Base-by-base conservation (phyloP, 2,329 filamentous ascomycete genomes). In the Coleophoma crateriformis region DNA sequence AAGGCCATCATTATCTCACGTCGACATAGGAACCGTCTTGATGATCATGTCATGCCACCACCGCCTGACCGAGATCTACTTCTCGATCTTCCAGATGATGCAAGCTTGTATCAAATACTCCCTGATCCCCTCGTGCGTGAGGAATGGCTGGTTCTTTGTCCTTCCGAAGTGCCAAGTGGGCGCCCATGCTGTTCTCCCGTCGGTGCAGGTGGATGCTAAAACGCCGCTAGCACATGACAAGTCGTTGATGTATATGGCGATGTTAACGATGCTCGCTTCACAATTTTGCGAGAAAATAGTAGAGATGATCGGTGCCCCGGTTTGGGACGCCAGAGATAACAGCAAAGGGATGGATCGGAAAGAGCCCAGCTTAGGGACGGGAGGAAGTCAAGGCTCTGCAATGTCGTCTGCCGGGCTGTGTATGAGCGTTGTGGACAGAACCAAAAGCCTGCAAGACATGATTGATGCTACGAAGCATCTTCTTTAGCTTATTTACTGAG, bases 61-160 rank as follows among this genome's bases (percentile, higher is more conserved):
- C 46, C 37, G 37, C 14, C 35, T 51, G 14, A 43, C 38, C 35
- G 50, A 51, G 38, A 48, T 48, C 3, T 51, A 49, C 12, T 10
- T 22, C 14, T 51, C 46, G 14, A 22, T 51, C 8, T 51, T 51
- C 43, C 33, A 49, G 19, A 48, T 49, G 46, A 49, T 51, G 42
- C 46, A 46, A 48, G 50, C 42, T 37, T 51, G 50, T 20, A 46
- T 42, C 41, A 27, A 51, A 34, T 33, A 42, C 37, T 48, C 46
- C 12, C 14, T 42, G 13, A 4, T 33, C 4, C 50, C 50, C 11
- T 35, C 27, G 14, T 2, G 45, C 7, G 40, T 20, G 14, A 46
- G 39, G 14, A 38, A 46, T n/a, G 27, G 6, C 27, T 34, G 27
- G 32, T 8, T 5, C 2, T 15, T 46, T 32, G 41, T 51, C 32